Conservation (phyloP, 2,329 filamentous ascomycete species). For the Pyrenophora teres region DNA sequence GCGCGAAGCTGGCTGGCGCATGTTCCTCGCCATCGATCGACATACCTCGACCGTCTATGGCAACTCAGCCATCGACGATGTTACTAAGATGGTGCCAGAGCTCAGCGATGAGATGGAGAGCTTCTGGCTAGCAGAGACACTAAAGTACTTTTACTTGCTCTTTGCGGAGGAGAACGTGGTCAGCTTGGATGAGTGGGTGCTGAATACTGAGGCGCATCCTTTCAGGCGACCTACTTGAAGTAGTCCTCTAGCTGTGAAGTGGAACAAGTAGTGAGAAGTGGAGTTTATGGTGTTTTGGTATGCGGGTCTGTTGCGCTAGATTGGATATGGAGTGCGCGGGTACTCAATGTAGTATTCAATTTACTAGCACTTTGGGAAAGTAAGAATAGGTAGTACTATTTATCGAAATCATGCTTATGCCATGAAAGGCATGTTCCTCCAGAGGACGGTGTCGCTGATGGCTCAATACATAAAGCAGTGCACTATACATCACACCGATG, state of each 20-base stretch:
- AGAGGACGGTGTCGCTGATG: too few relatives aligned
- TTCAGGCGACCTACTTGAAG: constrained; percentile 38
- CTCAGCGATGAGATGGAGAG: constrained; percentile 71
- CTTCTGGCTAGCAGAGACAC: constrained; percentile 72
- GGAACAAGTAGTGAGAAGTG: too few relatives aligned
- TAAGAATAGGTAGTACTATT: too few relatives aligned
- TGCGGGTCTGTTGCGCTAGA: too few relatives aligned
- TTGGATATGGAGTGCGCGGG: too few relatives aligned
- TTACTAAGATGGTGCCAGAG: constrained; percentile 56
- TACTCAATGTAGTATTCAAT: too few relatives aligned
- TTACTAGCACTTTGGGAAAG: too few relatives aligned
- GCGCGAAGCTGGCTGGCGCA: constrained; percentile 73
- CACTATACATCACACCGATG: too few relatives aligned
- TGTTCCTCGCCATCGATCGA: constrained; percentile 69
- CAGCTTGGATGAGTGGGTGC: constrained; percentile 68
- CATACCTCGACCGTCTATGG: constrained; percentile 66
- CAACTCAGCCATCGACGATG: constrained; percentile 69
- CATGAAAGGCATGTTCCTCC: too few relatives aligned
- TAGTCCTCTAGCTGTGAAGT: background rate
- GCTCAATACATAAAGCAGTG: too few relatives aligned
- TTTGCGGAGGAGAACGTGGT: constrained; percentile 64
- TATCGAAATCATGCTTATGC: too few relatives aligned
- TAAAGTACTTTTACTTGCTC: constrained; percentile 70
- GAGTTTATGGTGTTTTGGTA: too few relatives aligned
- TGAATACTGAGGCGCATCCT: constrained; percentile 57